Evolutionary conservation across 2,329 filamentous ascomycete species (phyloP), one percentile per base, ranked within the genome.

Genomic region (Aspergillus luchuensis): DNA sequence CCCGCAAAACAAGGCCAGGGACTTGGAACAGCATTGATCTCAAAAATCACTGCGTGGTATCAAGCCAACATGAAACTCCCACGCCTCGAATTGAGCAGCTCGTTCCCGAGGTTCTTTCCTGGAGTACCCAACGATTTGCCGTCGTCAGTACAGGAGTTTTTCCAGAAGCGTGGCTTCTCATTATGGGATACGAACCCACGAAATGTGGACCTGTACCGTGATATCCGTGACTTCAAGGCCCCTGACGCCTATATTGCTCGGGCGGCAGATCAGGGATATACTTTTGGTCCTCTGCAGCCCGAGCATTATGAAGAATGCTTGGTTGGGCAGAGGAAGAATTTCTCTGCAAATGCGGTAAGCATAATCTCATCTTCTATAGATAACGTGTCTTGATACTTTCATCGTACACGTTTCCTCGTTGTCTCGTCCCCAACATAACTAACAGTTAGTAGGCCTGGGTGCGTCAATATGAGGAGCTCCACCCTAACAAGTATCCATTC

Each of bases 31-130:
- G 63, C 71, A 5, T 62, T 81, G 2, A 47, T 80, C 2, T 66
- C 60, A 23, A 72, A 72, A 57, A 67, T 67, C 0, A 67, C 70
- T 2, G 64, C 71, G 13, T 72, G 66, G 56, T 67, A 74, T 50
- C 60, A 66, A 15, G 67, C 64, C 11, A 62, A 71, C 4, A 67
- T 69, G 49, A 66, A 67, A 6, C 55, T 74, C 7, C 64, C 65
- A 45, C 64, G 56, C 2, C 52, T 71, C n/a, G 65, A 71, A 5
- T 61, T 74, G 25, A 70, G 69, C 28, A 72, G 69, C 52, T 63
- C 67, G 2, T 79, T 79, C 45, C 80, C 80, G 33, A 71, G 80
- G n/a, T 78, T 82, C 61, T 82, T 79, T 77, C 79, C 79, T 5
- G 78, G 76, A 2, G 72, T 81, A 3, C 79, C 79, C 2, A 66